Evolutionary conservation across 208 protist genomes (phyloP).

Genomic region (Crithidia fasciculata): DNA sequence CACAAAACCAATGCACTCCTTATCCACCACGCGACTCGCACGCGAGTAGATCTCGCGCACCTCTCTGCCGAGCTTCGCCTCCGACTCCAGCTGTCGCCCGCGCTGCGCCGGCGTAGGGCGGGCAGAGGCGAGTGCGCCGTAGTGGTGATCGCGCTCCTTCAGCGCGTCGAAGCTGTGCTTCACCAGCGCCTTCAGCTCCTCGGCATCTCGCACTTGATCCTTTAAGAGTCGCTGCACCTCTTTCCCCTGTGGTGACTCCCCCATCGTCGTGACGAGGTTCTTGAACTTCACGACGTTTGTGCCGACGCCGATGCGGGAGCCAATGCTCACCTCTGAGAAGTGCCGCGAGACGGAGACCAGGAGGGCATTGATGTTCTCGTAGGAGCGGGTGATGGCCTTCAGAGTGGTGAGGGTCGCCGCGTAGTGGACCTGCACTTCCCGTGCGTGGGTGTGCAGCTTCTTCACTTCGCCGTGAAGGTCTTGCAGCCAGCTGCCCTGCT

Average conservation of each 20-base stretch:
- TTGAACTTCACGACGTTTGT: neutral
- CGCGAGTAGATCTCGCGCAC: neutral
- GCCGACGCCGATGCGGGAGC: constrained; percentile 3
- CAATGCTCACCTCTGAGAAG: neutral
- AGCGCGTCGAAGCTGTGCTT: neutral
- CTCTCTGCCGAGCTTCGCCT: constrained; percentile 1
- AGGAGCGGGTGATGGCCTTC: neutral
- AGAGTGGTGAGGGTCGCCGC: neutral
- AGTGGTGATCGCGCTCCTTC: constrained; percentile 2
- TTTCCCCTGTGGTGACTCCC: neutral
- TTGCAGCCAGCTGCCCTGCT: neutral
- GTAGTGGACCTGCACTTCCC: neutral
- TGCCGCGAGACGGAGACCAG: constrained; percentile 5
- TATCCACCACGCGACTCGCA: neutral
- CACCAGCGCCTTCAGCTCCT: neutral
- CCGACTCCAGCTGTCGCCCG: neutral
- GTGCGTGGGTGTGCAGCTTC: neutral
- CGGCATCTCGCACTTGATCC: neutral
- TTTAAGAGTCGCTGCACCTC: neutral
- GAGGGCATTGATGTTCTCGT: constrained; percentile 1
- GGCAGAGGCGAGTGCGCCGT: neutral
- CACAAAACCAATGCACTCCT: constrained; percentile 4
- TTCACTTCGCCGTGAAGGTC: neutral
- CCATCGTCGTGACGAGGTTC: neutral
- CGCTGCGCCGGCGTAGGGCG: neutral